A percentile compares a stretch with the other conserved stretches of the same genome.
Evolutionary conservation across 805 yeast genomes (phyloP).

Genomic region (Candida suzukii): DNA sequence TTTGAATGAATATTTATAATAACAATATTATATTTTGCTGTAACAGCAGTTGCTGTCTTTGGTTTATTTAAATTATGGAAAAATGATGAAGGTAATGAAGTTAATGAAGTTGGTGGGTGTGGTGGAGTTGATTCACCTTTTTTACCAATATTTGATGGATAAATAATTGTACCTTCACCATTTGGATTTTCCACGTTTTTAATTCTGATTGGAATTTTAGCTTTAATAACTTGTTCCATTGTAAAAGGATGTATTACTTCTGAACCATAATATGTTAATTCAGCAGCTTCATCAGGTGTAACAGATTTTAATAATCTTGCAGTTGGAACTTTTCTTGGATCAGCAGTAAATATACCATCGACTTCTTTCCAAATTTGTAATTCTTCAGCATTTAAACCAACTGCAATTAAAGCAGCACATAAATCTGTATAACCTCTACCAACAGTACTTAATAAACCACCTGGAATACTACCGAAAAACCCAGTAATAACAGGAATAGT

Average conservation of each 20-base stretch:
- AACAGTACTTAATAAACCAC: slow-evolving; percentile 85
- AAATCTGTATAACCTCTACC: slow-evolving; percentile 98
- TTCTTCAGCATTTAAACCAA: slow-evolving; percentile 87
- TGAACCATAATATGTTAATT: slow-evolving; percentile 93
- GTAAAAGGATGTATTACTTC: slow-evolving; percentile 99
- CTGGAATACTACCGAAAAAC: slow-evolving; percentile 93
- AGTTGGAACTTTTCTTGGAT: slow-evolving; percentile 88
- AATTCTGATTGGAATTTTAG: slow-evolving; percentile 92
- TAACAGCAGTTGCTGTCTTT: slow-evolving; percentile 89
- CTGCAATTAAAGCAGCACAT: slow-evolving; percentile 95
- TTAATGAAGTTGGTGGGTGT: slow-evolving; percentile 82
- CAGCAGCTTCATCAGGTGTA: slow-evolving; percentile 98
- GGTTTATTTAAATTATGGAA: slow-evolving; percentile 35
- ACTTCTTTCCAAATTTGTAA: slow-evolving; percentile 98
- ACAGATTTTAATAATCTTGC: slow-evolving; percentile 83
- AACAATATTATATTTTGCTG: slow-evolving; percentile 87
- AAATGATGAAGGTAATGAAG: slow-evolving; percentile 32
- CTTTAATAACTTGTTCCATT: slow-evolving; percentile 97
- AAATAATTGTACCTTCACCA: slow-evolving; percentile 92
- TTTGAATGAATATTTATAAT: slow-evolving; percentile 93
- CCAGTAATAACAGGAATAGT: slow-evolving; percentile 91
- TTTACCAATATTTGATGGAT: slow-evolving; percentile 82
- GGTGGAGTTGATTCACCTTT: slow-evolving; percentile 90
- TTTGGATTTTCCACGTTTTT: slow-evolving; percentile 91
- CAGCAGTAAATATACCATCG: slow-evolving; percentile 98